These are phyloP conservation scores for Orbilia javanica DNA, from an alignment of 2,329 filamentous ascomycete species.

Conservation along the genomic window DNA sequence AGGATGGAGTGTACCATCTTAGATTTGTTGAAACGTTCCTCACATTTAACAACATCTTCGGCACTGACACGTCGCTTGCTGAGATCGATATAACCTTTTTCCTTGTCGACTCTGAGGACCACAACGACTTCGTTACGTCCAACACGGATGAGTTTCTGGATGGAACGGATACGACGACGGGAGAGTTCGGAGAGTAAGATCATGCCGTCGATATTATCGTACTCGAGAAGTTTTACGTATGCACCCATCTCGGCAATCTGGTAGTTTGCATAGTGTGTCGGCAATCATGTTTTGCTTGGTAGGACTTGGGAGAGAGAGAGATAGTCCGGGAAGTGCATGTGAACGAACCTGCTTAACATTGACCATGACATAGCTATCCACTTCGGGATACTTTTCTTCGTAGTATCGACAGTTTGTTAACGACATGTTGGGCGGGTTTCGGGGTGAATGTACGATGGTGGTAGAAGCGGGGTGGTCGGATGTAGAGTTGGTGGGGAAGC, in stretches of 20 bases:
- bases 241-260: slow-evolving; percentile 99
- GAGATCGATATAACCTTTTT: slow-evolving; percentile 99
- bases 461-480: slow-evolving; percentile 21
- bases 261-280: background rate
- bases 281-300: background rate
- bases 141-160: slow-evolving; percentile 98
- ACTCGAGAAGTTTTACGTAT: slow-evolving; percentile 99
- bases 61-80: slow-evolving; percentile 98
- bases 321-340: background rate
- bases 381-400: slow-evolving; percentile 97
- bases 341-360: slow-evolving; percentile 91
- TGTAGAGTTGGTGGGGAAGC: slow-evolving; percentile 10
- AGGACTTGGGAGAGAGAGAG: background rate
- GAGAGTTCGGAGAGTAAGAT: slow-evolving; percentile 98
- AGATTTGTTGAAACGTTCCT: slow-evolving; percentile 99
- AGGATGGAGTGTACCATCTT: slow-evolving; percentile 99
- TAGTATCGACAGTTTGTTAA: slow-evolving; percentile 97
- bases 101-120: slow-evolving; percentile 97
- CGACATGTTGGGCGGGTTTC: slow-evolving; percentile 74
- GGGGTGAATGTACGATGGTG: slow-evolving; percentile 19
- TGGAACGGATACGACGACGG: slow-evolving; percentile 96
- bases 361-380: slow-evolving; percentile 99
- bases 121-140: slow-evolving; percentile 99
- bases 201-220: slow-evolving; percentile 99
- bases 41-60: slow-evolving; percentile 97